Percentiles rank a stretch among this genome's conserved stretches.
Conservation (phyloP, 2,329 filamentous ascomycete genomes). For the Colletotrichum filicis region DNA sequence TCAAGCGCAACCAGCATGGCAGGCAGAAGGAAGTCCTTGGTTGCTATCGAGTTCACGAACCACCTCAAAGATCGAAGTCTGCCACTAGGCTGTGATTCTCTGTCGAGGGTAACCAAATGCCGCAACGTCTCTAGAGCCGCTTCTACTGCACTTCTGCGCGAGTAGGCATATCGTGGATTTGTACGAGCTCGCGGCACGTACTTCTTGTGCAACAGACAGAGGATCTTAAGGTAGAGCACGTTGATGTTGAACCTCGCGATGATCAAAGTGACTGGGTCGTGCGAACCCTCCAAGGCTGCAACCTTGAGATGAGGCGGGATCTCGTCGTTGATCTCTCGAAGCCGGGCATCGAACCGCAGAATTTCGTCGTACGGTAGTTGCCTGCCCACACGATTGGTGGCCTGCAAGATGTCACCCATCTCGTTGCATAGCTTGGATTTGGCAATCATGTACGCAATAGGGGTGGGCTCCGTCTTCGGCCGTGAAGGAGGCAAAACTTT, state of each 20-base stretch:
- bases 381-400: slow-evolving; percentile 66
- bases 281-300: slow-evolving; percentile 77
- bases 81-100: slow-evolving; percentile 78
- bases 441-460: slow-evolving; percentile 81
- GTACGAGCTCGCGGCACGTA: slow-evolving; percentile 83
- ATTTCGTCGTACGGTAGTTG: slow-evolving; percentile 72
- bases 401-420: slow-evolving; percentile 78
- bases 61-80: slow-evolving; percentile 79
- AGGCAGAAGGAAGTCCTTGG: slow-evolving; percentile 86
- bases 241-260: slow-evolving; percentile 88
- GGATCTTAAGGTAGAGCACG: slow-evolving; percentile 86
- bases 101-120: slow-evolving; percentile 80
- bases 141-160: slow-evolving; percentile 85
- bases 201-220: slow-evolving; percentile 89
- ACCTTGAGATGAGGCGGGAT: slow-evolving; percentile 85
- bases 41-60: slow-evolving; percentile 82
- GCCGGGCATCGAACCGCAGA: slow-evolving; percentile 68
- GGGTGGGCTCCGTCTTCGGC: slow-evolving; percentile 76
- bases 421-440: slow-evolving; percentile 76
- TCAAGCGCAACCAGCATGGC: slow-evolving; percentile 88
- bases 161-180: slow-evolving; percentile 85
- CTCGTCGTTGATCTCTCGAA: slow-evolving; percentile 71
- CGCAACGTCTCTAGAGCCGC: slow-evolving; percentile 84
- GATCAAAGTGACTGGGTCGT: slow-evolving; percentile 85
- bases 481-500: slow-evolving; percentile 75